Conservation (phyloP, 2,329 filamentous ascomycete species). For the Fusarium luffae region DNA sequence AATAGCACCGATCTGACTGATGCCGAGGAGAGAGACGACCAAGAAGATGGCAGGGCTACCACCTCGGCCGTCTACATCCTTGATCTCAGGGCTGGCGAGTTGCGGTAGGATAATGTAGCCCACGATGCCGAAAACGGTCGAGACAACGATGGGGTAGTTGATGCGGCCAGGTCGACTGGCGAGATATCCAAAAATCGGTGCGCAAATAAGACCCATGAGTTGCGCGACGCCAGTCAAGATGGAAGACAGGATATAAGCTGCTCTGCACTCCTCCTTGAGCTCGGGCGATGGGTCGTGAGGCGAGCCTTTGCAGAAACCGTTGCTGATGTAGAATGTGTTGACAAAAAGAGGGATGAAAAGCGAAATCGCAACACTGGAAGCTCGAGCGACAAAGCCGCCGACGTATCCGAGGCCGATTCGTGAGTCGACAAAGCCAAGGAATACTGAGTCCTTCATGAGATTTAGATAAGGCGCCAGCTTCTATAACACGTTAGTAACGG, state of each 20-base stretch:
- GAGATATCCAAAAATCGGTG: slow-evolving; percentile 87
- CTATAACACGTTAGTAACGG: slow-evolving; percentile 31
- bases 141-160: slow-evolving; percentile 79
- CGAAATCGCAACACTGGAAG: slow-evolving; percentile 93
- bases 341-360: slow-evolving; percentile 94
- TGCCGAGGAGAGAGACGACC: slow-evolving; percentile 82
- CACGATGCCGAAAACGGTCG: slow-evolving; percentile 77
- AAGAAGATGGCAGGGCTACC: slow-evolving; percentile 77
- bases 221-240: slow-evolving; percentile 91
- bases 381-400: slow-evolving; percentile 92
- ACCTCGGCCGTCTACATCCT: slow-evolving; percentile 70
- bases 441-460: slow-evolving; percentile 70
- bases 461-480: slow-evolving; percentile 66
- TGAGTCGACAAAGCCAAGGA: slow-evolving; percentile 78
- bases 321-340: slow-evolving; percentile 87
- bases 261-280: slow-evolving; percentile 84
- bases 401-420: slow-evolving; percentile 89
- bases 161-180: slow-evolving; percentile 74
- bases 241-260: slow-evolving; percentile 88
- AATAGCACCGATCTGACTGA: slow-evolving; percentile 96
- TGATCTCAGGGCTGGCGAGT: slow-evolving; percentile 81
- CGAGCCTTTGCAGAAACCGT: slow-evolving; percentile 79
- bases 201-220: slow-evolving; percentile 83
- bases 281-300: slow-evolving; percentile 74
- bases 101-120: slow-evolving; percentile 83